Percentiles rank a stretch among this genome's conserved stretches.
phyloP scores from a whole-genome alignment of 306 rosid genomes.

The Mimosa pudica region DNA sequence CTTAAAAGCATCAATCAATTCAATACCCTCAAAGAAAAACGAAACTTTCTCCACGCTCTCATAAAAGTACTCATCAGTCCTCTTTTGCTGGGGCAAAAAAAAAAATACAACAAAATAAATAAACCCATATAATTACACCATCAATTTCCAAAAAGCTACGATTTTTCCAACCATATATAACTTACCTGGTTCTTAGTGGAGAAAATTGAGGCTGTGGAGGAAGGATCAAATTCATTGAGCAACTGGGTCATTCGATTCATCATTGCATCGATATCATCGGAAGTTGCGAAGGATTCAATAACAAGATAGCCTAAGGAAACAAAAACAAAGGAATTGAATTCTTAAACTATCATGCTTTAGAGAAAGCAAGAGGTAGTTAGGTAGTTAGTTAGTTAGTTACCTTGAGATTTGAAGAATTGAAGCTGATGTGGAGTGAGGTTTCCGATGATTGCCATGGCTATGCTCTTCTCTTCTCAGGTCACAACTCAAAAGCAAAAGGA shows the following conservation, averaged over 20 bases:
- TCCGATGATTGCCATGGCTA: conserved; percentile 51
- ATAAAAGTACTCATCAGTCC: conserved; percentile 70
- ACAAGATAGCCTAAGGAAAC: conserved; percentile 67
- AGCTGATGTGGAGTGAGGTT: conserved; percentile 59
- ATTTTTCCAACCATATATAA: not conserved
- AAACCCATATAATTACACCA: not conserved
- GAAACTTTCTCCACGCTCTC: conserved; percentile 81
- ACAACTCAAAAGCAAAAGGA: not conserved
- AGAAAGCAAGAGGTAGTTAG: not conserved
- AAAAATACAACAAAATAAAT: not conserved
- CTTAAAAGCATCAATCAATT: not conserved
- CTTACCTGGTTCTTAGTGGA: conserved; percentile 87
- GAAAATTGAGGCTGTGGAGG: conserved; percentile 81
- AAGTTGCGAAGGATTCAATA: conserved; percentile 67
- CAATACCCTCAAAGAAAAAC: conserved; percentile 84
- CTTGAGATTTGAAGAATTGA: conserved; percentile 67
- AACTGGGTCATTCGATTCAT: conserved; percentile 74
- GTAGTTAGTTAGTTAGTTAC: conserved; percentile 27
- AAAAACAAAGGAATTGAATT: not conserved
- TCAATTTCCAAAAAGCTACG: not conserved
- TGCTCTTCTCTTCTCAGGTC: not conserved
- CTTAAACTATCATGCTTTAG: not conserved
- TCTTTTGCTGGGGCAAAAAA: conserved; percentile 50
- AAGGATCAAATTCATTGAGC: conserved; percentile 69
- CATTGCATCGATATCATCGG: conserved; percentile 65